Evolutionary conservation across 306 rosid species (phyloP), one percentile per base, ranked within the genome.

Genomic region (Vigna unguiculata): DNA sequence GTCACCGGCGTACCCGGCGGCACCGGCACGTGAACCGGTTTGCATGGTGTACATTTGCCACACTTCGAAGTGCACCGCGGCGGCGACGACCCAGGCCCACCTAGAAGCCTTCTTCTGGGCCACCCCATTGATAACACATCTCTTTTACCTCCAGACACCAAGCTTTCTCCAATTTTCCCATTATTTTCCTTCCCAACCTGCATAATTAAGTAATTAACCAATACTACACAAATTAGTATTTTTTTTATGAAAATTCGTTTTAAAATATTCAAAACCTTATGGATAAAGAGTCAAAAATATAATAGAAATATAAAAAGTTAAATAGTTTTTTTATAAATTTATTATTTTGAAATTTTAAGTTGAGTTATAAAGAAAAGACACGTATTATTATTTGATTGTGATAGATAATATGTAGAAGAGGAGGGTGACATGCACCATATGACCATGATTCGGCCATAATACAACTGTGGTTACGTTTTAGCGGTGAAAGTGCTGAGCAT

Each of bases 1-100:
- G 91, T 89, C 74, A 92, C 96, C 40, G 97, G 98, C 1, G 87
- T 90, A 16, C 97, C 97, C 0, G 99, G 99, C 0, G 96, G 96
- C 87, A 95, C 96, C 0, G 96, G 83, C 71, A 95, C 97, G 9
- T 89, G 99, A 12, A 95, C 97, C 2, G 99, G 90, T 72, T 68
- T 84, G 69, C 99, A 95, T 0, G 99, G 99, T 7, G 76, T 89
- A 74, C 99, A 95, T 7, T 43, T 88, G 54, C 92, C 92, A 15
- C 99, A 95, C 86, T 95, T 95, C 69, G 86, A 74, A 25, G 64
- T 63, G 82, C 99, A 95, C 2, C 90, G 90, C 0, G 99, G 99
- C 0, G 99, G 99, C 2, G 83, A 88, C 2, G 99, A 95, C 15
- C 99, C 99, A 0, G 83, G 86, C 12, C 97, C 97, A 6, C 87